Percentiles rank a stretch among this genome's conserved stretches.
Evolutionary conservation across 2,329 filamentous ascomycete species (phyloP).

Genomic region (Ophiostoma triangulosporum): DNA sequence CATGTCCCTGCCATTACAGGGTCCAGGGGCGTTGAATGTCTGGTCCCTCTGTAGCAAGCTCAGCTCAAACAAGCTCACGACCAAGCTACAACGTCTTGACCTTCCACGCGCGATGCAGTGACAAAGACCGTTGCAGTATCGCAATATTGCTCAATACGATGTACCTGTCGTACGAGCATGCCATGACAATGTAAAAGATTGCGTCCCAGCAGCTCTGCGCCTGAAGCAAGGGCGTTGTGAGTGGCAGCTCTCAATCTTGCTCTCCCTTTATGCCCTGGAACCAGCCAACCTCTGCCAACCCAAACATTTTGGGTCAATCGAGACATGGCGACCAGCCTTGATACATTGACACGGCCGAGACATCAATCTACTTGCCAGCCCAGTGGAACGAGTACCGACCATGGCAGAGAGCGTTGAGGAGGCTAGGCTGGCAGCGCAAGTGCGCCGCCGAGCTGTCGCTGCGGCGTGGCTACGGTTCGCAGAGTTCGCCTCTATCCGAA

Average conservation of each 20-base stretch:
- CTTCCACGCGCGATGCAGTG: too few relatives aligned
- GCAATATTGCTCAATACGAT: too few relatives aligned
- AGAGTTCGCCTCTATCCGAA: not conserved
- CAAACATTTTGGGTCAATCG: not conserved
- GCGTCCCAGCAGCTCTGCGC: not conserved
- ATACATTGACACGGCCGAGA: not conserved
- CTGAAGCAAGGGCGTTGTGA: not conserved
- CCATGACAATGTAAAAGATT: not conserved
- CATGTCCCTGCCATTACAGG: not conserved
- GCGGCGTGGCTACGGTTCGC: not conserved
- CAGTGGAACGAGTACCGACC: not conserved
- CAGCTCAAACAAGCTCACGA: not conserved
- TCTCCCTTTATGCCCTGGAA: not conserved
- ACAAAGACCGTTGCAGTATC: too few relatives aligned
- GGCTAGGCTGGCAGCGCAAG: too few relatives aligned
- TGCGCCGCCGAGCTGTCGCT: too few relatives aligned
- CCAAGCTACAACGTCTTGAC: too few relatives aligned
- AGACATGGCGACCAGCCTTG: not conserved
- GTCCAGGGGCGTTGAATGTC: not conserved
- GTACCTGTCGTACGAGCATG: too few relatives aligned
- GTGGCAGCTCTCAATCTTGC: not conserved
- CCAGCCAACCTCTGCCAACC: not conserved
- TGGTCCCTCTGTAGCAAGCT: not conserved
- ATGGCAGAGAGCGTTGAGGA: not conserved
- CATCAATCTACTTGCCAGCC: not conserved